These are phyloP conservation scores for Thraustochytrium sp. DNA, from an alignment of 352 stramenopile genomes.

Conservation along the genomic window DNA sequence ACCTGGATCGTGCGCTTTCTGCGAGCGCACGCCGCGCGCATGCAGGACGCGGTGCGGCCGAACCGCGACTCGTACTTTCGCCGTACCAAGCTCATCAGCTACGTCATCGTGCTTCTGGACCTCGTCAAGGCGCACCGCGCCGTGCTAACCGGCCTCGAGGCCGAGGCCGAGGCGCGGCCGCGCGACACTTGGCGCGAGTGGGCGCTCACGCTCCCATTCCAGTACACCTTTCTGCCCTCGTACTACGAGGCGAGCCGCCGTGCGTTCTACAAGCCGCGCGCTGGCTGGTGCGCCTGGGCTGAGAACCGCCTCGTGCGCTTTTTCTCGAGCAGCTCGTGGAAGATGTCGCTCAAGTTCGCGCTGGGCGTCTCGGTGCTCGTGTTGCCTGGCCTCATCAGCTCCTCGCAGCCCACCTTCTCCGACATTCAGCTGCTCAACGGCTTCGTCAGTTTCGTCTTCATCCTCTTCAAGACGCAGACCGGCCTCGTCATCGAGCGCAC, in stretches of 20 bases:
- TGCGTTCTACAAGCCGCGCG: neutral
- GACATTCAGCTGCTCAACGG: neutral
- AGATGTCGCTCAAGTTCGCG: constrained; percentile 25
- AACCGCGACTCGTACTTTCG: neutral
- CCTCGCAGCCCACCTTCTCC: neutral
- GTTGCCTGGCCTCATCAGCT: neutral
- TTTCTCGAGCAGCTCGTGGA: neutral
- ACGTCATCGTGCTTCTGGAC: constrained; percentile 2
- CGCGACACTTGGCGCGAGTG: neutral
- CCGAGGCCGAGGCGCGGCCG: neutral
- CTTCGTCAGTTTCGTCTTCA: constrained; percentile 7
- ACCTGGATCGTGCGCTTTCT: neutral
- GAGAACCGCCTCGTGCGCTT: neutral
- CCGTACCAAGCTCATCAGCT: neutral
- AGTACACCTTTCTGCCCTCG: neutral
- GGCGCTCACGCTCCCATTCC: neutral
- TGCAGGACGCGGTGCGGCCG: neutral
- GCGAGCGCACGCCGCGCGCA: neutral
- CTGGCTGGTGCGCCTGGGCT: neutral
- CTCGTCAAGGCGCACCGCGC: neutral
- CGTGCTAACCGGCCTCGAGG: neutral
- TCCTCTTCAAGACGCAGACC: constrained; percentile 30
- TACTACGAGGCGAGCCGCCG: neutral
- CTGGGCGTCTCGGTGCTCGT: neutral
- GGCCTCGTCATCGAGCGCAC: constrained; percentile 23